phyloP scores from a whole-genome alignment of 2,329 filamentous ascomycete genomes.

The Penicillium hesseltinei region DNA sequence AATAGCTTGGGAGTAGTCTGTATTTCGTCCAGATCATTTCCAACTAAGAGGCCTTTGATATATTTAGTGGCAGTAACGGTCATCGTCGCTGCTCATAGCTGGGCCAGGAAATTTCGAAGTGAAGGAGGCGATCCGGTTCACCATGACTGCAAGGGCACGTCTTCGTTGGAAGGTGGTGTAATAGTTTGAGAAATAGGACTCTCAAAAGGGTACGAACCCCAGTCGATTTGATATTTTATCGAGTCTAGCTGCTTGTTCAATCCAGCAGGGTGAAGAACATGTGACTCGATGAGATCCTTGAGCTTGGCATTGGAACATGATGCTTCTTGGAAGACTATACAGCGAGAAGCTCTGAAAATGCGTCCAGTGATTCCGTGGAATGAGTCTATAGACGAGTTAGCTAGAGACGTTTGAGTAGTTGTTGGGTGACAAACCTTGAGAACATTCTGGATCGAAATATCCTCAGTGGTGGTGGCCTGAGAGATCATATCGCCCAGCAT shows the following conservation, averaged over 20 bases:
- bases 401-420: no score
- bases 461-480: background rate
- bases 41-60: conserved; percentile 4
- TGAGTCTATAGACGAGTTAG: no score
- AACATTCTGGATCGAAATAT: background rate
- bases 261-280: conserved; percentile 20
- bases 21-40: background rate
- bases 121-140: background rate
- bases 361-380: background rate
- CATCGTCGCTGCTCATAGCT: background rate
- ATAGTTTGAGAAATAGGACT: background rate
- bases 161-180: background rate
- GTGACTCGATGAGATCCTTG: conserved; percentile 15
- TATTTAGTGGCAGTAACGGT: background rate
- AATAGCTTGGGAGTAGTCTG: background rate
- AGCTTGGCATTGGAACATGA: background rate
- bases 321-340: background rate
- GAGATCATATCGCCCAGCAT: background rate
- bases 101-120: background rate
- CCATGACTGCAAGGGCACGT: background rate
- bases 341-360: background rate
- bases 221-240: conserved; percentile 12
- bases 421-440: background rate
- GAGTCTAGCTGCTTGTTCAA: conserved; percentile 14
- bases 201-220: conserved; percentile 17